These are phyloP conservation scores for Lentithecium fluviatile DNA, from an alignment of 495 filamentous ascomycete genomes.

Conservation along the genomic window DNA sequence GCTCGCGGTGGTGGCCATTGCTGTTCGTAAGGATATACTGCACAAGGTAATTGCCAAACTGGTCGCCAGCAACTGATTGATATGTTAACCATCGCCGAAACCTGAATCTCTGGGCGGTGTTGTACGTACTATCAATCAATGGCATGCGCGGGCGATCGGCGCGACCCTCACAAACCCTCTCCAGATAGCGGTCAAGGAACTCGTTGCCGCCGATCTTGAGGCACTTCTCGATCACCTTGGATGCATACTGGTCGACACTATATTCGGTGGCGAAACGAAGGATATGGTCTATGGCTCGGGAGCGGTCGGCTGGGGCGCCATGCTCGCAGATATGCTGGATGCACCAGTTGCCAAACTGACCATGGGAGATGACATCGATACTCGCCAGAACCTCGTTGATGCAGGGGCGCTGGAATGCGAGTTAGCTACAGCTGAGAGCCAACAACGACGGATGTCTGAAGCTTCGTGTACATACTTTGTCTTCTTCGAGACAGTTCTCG, in stretches of 20 bases:
- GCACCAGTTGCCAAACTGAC: slow-evolving; percentile 99
- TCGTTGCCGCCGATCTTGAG: slow-evolving; percentile 92
- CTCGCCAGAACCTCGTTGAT: slow-evolving; percentile 93
- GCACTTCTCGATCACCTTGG: slow-evolving; percentile 98
- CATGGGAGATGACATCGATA: slow-evolving; percentile 92
- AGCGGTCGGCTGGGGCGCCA: slow-evolving; percentile 85
- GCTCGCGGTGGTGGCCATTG: slow-evolving; percentile 80
- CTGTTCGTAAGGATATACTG: slow-evolving; percentile 94
- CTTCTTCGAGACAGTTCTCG: slow-evolving; percentile 97
- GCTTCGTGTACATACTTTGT: slow-evolving; percentile 72
- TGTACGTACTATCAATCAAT: slow-evolving; percentile 80
- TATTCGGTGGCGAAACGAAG: slow-evolving; percentile 90
- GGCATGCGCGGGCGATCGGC: slow-evolving; percentile 92
- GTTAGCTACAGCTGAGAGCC: slow-evolving; percentile 41
- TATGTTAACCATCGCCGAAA: slow-evolving; percentile 36
- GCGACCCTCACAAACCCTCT: slow-evolving; percentile 88
- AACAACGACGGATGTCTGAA: slow-evolving; percentile 1
- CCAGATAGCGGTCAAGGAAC: slow-evolving; percentile 89
- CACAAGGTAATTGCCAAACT: slow-evolving; percentile 97
- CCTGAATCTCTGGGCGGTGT: neutral
- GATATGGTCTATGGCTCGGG: slow-evolving; percentile 90
- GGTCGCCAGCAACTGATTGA: slow-evolving; percentile 78
- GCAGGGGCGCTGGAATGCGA: slow-evolving; percentile 69
- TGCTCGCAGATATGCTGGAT: slow-evolving; percentile 99
- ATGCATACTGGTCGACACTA: slow-evolving; percentile 99